Evolutionary conservation across 2,329 filamentous ascomycete genomes (phyloP).

Genomic region (Plenodomus lindquistii): DNA sequence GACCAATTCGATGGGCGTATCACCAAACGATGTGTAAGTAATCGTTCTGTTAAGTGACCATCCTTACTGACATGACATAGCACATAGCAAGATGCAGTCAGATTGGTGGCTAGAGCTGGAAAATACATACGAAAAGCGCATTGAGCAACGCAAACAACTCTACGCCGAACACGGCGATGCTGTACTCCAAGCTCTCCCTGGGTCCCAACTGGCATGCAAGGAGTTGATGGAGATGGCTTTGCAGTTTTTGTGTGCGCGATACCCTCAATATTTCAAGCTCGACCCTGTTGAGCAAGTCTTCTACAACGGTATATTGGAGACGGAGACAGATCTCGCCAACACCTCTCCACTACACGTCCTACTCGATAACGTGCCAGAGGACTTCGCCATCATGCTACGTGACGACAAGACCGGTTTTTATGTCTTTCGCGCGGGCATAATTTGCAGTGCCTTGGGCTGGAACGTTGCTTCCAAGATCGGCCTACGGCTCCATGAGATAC

Average conservation of each 20-base stretch:
- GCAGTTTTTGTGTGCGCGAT: constrained; percentile 77
- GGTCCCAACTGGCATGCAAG: constrained; percentile 77
- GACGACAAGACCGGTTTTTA: constrained; percentile 74
- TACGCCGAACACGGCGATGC: constrained; percentile 64
- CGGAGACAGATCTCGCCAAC: constrained; percentile 61
- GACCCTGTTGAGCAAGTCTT: constrained; percentile 59
- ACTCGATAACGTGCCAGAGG: constrained; percentile 79
- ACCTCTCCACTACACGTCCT: constrained; percentile 71
- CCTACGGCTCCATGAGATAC: constrained; percentile 70
- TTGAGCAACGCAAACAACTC: constrained; percentile 69
- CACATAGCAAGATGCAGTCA: constrained; percentile 74
- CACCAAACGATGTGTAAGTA: constrained; percentile 88
- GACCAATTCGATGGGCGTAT: constrained; percentile 82
- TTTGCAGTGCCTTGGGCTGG: constrained; percentile 83
- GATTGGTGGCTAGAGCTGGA: constrained; percentile 93
- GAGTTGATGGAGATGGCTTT: constrained; percentile 87
- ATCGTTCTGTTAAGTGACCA: constrained; percentile 2
- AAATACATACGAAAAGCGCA: constrained; percentile 67
- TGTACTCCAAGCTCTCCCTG: constrained; percentile 71
- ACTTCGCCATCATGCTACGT: constrained; percentile 77
- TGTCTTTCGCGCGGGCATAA: constrained; percentile 72
- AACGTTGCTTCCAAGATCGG: constrained; percentile 75
- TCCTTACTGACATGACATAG: constrained; percentile 48
- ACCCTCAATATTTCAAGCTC: constrained; percentile 73
- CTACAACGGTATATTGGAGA: constrained; percentile 69